phyloP scores from a whole-genome alignment of 495 filamentous ascomycete genomes.

The Penicillium paradoxum region DNA sequence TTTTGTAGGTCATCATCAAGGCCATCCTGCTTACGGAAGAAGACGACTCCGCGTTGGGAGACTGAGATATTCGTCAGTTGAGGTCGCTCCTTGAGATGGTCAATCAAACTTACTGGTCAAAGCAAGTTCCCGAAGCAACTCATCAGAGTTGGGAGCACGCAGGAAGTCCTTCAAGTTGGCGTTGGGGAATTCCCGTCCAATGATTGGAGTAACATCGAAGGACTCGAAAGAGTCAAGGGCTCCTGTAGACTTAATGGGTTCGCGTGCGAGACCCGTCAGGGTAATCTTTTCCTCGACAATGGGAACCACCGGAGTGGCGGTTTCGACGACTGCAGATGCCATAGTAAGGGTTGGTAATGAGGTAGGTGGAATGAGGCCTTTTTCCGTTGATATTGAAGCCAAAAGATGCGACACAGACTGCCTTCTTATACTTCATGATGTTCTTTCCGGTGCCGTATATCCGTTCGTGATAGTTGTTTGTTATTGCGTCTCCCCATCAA shows the following conservation, averaged over 20 bases:
- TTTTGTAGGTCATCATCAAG: constrained; percentile 63
- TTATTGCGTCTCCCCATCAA: background rate
- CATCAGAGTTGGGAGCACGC: constrained; percentile 58
- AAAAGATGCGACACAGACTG: background rate
- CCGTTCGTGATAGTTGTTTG: constrained; percentile 1
- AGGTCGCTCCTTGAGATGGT: background rate
- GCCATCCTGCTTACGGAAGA: constrained; percentile 70
- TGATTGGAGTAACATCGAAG: constrained; percentile 62
- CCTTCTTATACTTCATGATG: constrained; percentile 1
- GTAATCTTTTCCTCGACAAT: constrained; percentile 17
- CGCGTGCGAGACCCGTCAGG: constrained; percentile 12
- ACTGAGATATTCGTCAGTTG: constrained; percentile 41
- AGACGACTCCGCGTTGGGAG: constrained; percentile 75
- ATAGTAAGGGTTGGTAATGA: constrained; percentile 4
- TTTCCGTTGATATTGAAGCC: background rate
- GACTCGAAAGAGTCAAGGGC: constrained; percentile 53
- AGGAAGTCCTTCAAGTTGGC: constrained; percentile 57
- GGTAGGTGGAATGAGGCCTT: background rate
- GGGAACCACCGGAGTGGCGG: constrained; percentile 10
- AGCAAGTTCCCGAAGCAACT: constrained; percentile 61
- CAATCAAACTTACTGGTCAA: constrained; percentile 48
- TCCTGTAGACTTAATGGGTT: constrained; percentile 49
- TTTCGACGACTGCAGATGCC: constrained; percentile 24
- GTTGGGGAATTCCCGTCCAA: constrained; percentile 60
- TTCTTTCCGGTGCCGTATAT: constrained; percentile 9